Percentiles rank a stretch among this genome's conserved stretches.
Conservation (phyloP, 768 basidiomycete species). For the Mycena venus region DNA sequence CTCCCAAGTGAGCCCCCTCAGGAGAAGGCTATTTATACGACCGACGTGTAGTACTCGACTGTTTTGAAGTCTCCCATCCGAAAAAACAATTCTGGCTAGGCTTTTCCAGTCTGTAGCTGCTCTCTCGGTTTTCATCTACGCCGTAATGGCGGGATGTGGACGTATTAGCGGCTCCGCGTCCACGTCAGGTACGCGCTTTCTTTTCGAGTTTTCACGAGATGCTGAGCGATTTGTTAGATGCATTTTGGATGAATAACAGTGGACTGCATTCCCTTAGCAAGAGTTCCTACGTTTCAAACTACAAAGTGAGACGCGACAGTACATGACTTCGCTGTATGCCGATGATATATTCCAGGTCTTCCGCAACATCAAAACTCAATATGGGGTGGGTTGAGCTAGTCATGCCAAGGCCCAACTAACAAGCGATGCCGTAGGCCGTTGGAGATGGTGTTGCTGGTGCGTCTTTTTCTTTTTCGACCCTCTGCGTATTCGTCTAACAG, state of each 20-base stretch:
- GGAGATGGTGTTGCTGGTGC: constrained; percentile 12
- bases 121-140: not conserved
- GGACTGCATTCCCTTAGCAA: not conserved
- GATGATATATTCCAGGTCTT: not conserved
- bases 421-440: not conserved
- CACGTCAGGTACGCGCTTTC: not conserved
- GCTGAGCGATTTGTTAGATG: not conserved
- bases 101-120: not conserved
- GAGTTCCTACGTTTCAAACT: not conserved
- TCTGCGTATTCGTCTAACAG: no score
- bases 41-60: no score
- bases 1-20: no score
- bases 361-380: not conserved
- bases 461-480: not conserved
- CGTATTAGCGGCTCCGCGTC: not conserved
- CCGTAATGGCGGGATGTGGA: not conserved
- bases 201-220: not conserved
- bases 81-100: not conserved
- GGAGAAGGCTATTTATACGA: no score
- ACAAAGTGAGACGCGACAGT: not conserved
- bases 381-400: not conserved
- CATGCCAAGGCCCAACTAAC: not conserved
- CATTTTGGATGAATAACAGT: not conserved
- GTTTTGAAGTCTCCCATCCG: no score
- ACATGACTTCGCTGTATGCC: not conserved